Base-by-base conservation (phyloP, 2,329 filamentous ascomycete genomes). In the Pseudodiploospora longispora region DNA sequence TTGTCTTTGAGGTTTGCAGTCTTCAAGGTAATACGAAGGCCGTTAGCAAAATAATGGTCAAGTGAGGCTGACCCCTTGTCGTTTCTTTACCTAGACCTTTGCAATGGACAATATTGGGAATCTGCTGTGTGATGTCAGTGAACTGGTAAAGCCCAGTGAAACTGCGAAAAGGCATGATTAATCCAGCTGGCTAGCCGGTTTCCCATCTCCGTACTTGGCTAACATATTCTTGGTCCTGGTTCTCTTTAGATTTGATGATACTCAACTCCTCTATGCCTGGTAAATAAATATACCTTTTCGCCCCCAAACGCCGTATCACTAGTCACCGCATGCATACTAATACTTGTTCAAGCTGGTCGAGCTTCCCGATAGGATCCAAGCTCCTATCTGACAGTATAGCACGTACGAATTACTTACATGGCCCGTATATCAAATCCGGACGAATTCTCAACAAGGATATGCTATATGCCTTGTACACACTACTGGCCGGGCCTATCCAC, bases 401-500 rank as follows among this genome's bases (percentile, higher is more conserved):
- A 10, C 59, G 66, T 27, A 67, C 67, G 55, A 68, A 68, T 47
- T 68, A 59, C 30, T 50, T 69, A 0, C 66, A 69, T 41, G 51
- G 53, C 10, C 59, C 62, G 3, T 69, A 62, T 44, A 55, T 61
- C 47, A 60, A 64, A 40, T 46, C 55, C 9, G 60, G 61, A 28
- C 63, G 61, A 40, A 68, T 68, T 38, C 47, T 49, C 33, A 64
- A 68, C 38, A 54, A 60, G 31, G 65, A 69, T 31, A 37, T 69
- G 7, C 57, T 69, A 10, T 67, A 69, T 47, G 64, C 64, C 5
- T 58, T 68, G 4, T 66, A 66, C 37, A 69, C 87, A 0, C 87
- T 87, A 56, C 72, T 84, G 12, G 66, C 74, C 1, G 80, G 88
- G 56, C 83, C 85, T 1, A 61, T 76, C 30, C 68, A 72, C 10